Conservation (phyloP, 139 green algal genomes). For the Gonium pectorale region DNA sequence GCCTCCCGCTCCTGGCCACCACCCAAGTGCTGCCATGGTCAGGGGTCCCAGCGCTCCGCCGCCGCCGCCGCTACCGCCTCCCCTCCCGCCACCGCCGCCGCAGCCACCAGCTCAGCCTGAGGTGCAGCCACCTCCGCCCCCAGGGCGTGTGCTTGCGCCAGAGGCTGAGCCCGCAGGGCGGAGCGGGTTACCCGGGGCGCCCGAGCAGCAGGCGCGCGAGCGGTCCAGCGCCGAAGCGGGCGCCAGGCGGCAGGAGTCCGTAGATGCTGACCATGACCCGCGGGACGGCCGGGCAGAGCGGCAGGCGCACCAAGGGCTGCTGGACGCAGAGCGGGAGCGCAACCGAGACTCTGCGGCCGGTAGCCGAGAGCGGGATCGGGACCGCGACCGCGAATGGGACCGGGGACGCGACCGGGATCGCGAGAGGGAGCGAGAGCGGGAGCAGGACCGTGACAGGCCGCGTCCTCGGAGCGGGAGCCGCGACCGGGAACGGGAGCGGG, state of each 20-base stretch:
- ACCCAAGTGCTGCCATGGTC: too few relatives aligned
- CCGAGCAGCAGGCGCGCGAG: too few relatives aligned
- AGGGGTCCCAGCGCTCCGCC: neutral
- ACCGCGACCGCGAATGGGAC: neutral
- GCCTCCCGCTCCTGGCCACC: too few relatives aligned
- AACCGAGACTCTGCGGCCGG: too few relatives aligned
- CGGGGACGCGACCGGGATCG: neutral
- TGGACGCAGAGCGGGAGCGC: neutral
- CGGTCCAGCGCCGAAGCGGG: too few relatives aligned
- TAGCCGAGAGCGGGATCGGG: neutral
- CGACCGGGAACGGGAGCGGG: constrained; percentile 20
- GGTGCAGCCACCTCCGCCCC: too few relatives aligned
- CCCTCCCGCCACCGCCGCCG: neutral
- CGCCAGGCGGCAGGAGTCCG: too few relatives aligned
- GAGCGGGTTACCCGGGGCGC: too few relatives aligned
- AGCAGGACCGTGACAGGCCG: neutral
- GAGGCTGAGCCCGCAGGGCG: too few relatives aligned
- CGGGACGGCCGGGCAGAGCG: constrained; percentile 4
- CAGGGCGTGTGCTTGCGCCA: too few relatives aligned
- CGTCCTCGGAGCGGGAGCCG: neutral
- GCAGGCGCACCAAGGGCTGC: neutral
- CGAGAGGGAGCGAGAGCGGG: neutral
- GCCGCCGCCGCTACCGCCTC: neutral
- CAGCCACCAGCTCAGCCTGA: too few relatives aligned
- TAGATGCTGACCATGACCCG: constrained; percentile 17